phyloP scores from a whole-genome alignment of 2,329 filamentous ascomycete species.

The Salinomyces thailandicus region DNA sequence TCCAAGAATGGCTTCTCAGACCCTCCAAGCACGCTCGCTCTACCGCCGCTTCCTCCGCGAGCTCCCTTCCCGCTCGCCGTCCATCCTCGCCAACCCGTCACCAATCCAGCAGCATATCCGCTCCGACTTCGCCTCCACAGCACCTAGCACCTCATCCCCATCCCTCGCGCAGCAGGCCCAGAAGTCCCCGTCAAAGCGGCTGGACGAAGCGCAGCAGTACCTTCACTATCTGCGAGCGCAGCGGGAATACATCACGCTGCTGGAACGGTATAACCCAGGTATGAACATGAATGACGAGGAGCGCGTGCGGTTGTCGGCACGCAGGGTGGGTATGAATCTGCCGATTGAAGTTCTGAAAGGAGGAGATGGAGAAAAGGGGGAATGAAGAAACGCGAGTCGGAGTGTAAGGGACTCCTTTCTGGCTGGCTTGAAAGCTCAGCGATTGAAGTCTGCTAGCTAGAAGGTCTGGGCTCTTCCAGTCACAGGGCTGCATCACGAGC shows the following conservation, averaged over 20 bases:
- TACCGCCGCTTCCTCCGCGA: conserved; percentile 86
- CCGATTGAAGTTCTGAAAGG: conserved; percentile 48
- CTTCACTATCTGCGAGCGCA: conserved; percentile 76
- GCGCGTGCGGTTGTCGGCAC: conserved; percentile 68
- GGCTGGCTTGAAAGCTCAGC: too few species aligned
- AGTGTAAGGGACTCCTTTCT: too few species aligned
- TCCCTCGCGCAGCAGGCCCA: conserved; percentile 27
- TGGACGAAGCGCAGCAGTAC: conserved; percentile 62
- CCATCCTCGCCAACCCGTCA: conserved; percentile 46
- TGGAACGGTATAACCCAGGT: conserved; percentile 90
- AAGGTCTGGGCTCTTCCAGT: too few species aligned
- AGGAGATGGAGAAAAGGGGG: conserved; percentile 1
- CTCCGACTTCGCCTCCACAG: conserved; percentile 42
- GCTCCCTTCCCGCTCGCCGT: conserved; percentile 59
- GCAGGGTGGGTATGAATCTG: conserved; percentile 83
- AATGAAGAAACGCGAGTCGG: conserved; percentile 1
- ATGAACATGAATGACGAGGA: conserved; percentile 81
- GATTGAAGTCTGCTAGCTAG: too few species aligned
- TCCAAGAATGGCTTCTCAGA: conserved; percentile 23
- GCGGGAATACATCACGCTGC: conserved; percentile 64
- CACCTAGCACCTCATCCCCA: conserved; percentile 13
- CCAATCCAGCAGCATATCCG: conserved; percentile 62
- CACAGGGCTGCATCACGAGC: too few species aligned
- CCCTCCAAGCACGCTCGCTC: conserved; percentile 55
- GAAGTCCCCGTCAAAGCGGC: conserved; percentile 22